phyloP scores from a whole-genome alignment of 352 stramenopile species.

The Lagenidium giganteum region DNA sequence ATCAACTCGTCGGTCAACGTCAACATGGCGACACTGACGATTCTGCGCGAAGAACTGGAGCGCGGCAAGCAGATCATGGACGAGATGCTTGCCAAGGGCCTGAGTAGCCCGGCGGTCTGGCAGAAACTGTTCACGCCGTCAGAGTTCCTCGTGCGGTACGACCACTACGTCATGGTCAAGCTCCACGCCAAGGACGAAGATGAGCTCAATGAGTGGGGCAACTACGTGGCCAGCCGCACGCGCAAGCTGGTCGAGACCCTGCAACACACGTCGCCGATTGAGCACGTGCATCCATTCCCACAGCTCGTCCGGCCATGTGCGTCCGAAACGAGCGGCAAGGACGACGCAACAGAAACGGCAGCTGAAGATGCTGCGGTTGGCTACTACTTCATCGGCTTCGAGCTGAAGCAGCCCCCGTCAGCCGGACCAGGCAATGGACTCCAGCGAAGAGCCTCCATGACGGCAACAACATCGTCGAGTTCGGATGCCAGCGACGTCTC shows the following conservation, averaged over 20 bases:
- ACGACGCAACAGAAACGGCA: background rate
- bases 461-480: background rate
- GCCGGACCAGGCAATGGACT: conserved; percentile 6
- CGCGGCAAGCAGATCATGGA: conserved; percentile 75
- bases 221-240: conserved; percentile 77
- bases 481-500: conserved; percentile 23
- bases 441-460: too few relatives aligned
- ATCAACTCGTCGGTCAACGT: conserved; percentile 86
- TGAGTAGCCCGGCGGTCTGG: conserved; percentile 68
- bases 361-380: conserved; percentile 22
- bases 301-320: conserved; percentile 54
- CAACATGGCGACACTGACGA: conserved; percentile 64
- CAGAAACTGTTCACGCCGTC: conserved; percentile 68
- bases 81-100: conserved; percentile 50
- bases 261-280: conserved; percentile 54
- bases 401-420: conserved; percentile 18
- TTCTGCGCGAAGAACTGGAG: conserved; percentile 72
- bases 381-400: conserved; percentile 76
- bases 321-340: background rate
- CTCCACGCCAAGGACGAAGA: conserved; percentile 49
- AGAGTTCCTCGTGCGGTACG: conserved; percentile 80
- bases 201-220: conserved; percentile 56
- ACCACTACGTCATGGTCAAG: conserved; percentile 76
- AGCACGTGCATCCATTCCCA: conserved; percentile 65
- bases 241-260: conserved; percentile 82